Percentiles rank a stretch among this genome's conserved stretches.
These are phyloP conservation scores for Ceratobasidium sp. DNA, from an alignment of 1,284 basidiomycete species.

Conservation along the genomic window DNA sequence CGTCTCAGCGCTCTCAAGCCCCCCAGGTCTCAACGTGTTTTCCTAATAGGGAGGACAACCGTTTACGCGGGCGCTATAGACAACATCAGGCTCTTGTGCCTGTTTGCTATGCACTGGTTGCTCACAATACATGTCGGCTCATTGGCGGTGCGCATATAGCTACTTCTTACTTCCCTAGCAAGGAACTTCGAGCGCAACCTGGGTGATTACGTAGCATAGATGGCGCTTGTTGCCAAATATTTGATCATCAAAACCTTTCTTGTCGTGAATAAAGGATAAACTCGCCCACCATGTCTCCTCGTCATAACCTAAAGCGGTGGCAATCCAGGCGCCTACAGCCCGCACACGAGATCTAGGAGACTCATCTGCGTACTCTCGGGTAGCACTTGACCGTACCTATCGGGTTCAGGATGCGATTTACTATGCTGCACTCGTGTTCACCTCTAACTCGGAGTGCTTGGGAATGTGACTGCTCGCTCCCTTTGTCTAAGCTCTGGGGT, in stretches of 20 bases:
- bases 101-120: too few relatives aligned
- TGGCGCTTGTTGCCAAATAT: not conserved
- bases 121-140: too few relatives aligned
- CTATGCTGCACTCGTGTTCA: not conserved
- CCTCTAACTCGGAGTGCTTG: not conserved
- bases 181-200: too few relatives aligned
- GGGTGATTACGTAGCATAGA: too few relatives aligned
- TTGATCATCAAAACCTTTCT: conserved; percentile 5
- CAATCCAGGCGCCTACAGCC: not conserved
- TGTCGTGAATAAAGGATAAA: conserved; percentile 17
- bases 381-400: not conserved
- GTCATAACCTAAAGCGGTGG: not conserved
- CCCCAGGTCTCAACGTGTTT: too few relatives aligned
- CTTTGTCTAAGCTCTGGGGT: conserved; percentile 17
- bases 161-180: too few relatives aligned
- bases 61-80: too few relatives aligned
- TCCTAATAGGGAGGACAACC: too few relatives aligned
- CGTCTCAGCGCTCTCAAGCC: too few relatives aligned
- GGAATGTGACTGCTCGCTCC: not conserved
- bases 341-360: not conserved
- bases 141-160: too few relatives aligned
- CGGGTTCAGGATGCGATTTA: not conserved
- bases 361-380: not conserved
- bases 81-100: too few relatives aligned
- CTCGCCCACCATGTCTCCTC: conserved; percentile 11